Evolutionary conservation across 495 filamentous ascomycete genomes (phyloP), one percentile per base, ranked within the genome.

Genomic region (Paragyromitra xinjiangensis): DNA sequence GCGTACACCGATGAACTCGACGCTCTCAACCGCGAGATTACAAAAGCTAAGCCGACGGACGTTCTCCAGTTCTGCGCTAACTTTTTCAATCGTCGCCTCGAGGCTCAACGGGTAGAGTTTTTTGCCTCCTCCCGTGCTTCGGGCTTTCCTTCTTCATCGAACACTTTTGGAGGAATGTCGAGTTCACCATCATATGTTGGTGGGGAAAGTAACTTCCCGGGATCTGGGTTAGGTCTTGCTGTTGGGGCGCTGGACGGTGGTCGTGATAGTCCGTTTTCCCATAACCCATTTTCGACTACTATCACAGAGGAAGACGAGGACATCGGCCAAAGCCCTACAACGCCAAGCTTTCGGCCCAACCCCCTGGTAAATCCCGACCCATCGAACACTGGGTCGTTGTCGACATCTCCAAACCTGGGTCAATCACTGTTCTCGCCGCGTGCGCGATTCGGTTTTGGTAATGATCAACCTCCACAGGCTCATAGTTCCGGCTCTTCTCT

Each of bases 61-160:
- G 83, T 89, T 83, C 86, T 91, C 77, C 90, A 91, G 81, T 91
- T 90, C 84, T 91, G 90, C 80, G 86, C 89, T 83, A 89, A 91
- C 83, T 88, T 87, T 84, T 92, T 91, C 84, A 84, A 84, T 63
- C 85, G 85, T 75, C 89, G 89, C 71, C 87, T 91, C 63, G 88
- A 90, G 80, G 84, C 86, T 73, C 86, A 91, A 83, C 88, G 90
- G 66, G 83, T 84, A 69, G 84, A 88, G 63, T 87, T 88, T 81
- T 83, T 88, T 37, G 81, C 85, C 39, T 83, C 84, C 64, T 80
- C 81, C 69, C 81, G 78, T 78, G 77, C 79, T 71, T 70, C 71
- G 56, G 68, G 29, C 24, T 68, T 75, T 50, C 55, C 72, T 63
- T 69, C 69, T 59, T 55, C 68, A 22, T 72, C 67, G 45, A 78